phyloP scores from a whole-genome alignment of 2,329 filamentous ascomycete species.

The Penicillium sp. region DNA sequence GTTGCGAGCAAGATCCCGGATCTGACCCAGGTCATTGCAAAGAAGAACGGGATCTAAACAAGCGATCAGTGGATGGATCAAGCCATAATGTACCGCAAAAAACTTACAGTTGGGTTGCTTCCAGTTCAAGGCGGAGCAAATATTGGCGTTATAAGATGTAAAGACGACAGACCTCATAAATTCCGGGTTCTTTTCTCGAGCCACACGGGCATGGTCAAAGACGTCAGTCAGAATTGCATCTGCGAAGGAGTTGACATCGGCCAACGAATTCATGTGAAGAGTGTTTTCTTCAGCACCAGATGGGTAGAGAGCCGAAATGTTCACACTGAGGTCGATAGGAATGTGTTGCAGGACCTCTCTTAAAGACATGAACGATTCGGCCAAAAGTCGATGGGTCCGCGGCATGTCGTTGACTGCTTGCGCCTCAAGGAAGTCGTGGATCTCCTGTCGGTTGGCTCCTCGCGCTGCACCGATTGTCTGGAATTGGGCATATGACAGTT shows the following conservation, averaged over 20 bases:
- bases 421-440: conserved; percentile 30
- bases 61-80: background rate
- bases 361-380: conserved; percentile 74
- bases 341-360: conserved; percentile 72
- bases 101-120: conserved; percentile 89
- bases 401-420: conserved; percentile 50
- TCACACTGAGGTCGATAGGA: conserved; percentile 77
- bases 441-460: conserved; percentile 26
- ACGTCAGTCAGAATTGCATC: conserved; percentile 81
- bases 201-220: conserved; percentile 79
- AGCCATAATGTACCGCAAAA: background rate
- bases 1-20: conserved; percentile 40
- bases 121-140: conserved; percentile 96
- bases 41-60: conserved; percentile 77
- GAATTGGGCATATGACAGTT: conserved; percentile 66
- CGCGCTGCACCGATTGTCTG: conserved; percentile 44
- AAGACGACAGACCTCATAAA: conserved; percentile 86
- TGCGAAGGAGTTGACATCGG: conserved; percentile 81
- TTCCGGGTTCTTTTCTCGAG: conserved; percentile 65
- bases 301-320: conserved; percentile 89
- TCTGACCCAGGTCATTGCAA: conserved; percentile 80
- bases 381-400: conserved; percentile 69
- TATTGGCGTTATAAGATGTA: conserved; percentile 83
- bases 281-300: conserved; percentile 68
- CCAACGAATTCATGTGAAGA: conserved; percentile 68